phyloP scores from a whole-genome alignment of 352 stramenopile species.

The Thalassiosira pacifica region DNA sequence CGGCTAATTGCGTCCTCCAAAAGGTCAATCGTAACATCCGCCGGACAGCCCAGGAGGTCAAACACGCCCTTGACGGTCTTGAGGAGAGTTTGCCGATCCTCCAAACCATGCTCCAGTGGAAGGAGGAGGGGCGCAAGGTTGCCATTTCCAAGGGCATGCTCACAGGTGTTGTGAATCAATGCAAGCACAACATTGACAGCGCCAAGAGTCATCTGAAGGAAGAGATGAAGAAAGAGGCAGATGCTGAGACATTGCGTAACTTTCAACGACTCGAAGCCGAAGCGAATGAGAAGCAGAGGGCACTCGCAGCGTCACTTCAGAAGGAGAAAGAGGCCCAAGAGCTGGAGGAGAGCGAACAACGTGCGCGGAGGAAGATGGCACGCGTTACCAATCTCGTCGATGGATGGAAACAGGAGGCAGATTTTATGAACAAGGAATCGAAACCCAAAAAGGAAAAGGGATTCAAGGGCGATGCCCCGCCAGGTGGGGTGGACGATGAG shows the following conservation, averaged over 20 bases:
- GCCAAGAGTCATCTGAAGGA: constrained; percentile 82
- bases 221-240: constrained; percentile 77
- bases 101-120: constrained; percentile 77
- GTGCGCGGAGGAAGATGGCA: constrained; percentile 74
- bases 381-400: constrained; percentile 71
- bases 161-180: constrained; percentile 79
- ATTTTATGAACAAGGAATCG: constrained; percentile 42
- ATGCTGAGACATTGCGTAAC: constrained; percentile 73
- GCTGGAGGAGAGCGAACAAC: constrained; percentile 78
- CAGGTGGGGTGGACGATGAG: constrained; percentile 64
- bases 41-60: constrained; percentile 80
- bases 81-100: constrained; percentile 80
- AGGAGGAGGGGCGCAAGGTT: constrained; percentile 79
- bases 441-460: constrained; percentile 63
- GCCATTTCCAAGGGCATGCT: constrained; percentile 78
- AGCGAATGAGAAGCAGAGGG: constrained; percentile 71
- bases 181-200: constrained; percentile 82
- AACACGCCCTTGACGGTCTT: constrained; percentile 79
- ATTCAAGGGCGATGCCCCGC: constrained; percentile 40
- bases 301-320: constrained; percentile 64
- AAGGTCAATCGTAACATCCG: constrained; percentile 83
- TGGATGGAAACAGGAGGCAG: constrained; percentile 73
- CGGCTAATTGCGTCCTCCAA: constrained; percentile 83
- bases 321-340: constrained; percentile 73
- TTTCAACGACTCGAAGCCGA: constrained; percentile 75